These are phyloP conservation scores for Puccinia triticina DNA, from an alignment of 1,284 basidiomycete species.

Conservation along the genomic window DNA sequence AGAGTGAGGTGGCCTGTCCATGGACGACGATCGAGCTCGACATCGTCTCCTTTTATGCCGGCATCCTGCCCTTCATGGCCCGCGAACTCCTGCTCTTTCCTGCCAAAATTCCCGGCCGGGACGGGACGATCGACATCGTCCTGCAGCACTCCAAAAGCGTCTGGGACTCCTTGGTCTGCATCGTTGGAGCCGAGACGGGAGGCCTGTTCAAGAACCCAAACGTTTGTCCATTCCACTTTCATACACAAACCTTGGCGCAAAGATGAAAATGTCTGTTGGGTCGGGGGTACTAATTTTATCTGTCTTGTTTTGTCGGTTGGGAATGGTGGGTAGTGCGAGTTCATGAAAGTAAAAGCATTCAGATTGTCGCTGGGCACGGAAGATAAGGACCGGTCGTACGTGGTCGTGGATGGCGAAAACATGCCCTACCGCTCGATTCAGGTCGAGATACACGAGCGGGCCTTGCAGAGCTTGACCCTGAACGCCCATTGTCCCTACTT, in stretches of 20 bases:
- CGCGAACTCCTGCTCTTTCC: conserved; percentile 37
- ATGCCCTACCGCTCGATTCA: conserved; percentile 34
- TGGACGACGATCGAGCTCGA: conserved; percentile 34
- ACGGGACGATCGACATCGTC: conserved; percentile 37
- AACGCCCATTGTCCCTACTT: neutral
- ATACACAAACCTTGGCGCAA: no score
- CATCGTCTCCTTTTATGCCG: conserved; percentile 44
- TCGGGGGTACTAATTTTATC: neutral
- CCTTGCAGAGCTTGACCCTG: conserved; percentile 16
- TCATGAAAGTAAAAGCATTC: conserved; percentile 46
- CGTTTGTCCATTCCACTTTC: neutral
- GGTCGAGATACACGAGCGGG: conserved; percentile 32
- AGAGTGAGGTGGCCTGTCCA: neutral
- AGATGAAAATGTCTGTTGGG: neutral
- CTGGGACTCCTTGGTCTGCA: conserved; percentile 15
- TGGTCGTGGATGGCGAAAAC: conserved; percentile 43
- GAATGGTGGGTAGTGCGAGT: conserved; percentile 8
- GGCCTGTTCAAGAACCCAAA: conserved; percentile 29
- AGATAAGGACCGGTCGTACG: conserved; percentile 4
- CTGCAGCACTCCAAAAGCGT: conserved; percentile 24
- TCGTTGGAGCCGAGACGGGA: conserved; percentile 26
- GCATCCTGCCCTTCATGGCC: conserved; percentile 40
- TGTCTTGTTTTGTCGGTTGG: conserved; percentile 9
- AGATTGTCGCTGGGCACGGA: conserved; percentile 28
- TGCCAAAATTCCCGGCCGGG: conserved; percentile 22